These are phyloP conservation scores for Dentipellis fragilis DNA, from an alignment of 768 basidiomycete species.

Conservation along the genomic window DNA sequence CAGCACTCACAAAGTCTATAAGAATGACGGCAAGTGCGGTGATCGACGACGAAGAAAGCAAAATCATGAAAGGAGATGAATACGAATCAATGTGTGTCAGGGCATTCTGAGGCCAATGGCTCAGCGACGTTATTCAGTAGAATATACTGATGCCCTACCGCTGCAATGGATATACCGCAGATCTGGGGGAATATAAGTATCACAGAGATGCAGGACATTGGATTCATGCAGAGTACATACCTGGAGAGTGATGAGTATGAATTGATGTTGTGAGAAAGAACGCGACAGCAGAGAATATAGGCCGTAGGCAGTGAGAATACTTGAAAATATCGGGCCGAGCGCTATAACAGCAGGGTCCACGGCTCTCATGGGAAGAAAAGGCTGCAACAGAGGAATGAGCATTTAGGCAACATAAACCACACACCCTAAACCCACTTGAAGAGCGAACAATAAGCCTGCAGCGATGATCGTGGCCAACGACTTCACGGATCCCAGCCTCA, in stretches of 20 bases:
- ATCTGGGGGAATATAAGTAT: neutral
- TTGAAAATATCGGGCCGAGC: neutral
- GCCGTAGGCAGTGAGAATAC: neutral
- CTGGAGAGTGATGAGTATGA: neutral
- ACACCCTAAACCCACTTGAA: neutral
- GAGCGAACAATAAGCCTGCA: neutral
- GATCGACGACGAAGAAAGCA: neutral
- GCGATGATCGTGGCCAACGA: neutral
- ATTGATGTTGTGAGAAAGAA: neutral
- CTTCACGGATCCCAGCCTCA: neutral
- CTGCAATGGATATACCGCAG: neutral
- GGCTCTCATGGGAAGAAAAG: neutral
- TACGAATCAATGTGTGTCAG: neutral
- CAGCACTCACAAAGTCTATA: neutral
- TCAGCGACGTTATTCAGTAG: neutral
- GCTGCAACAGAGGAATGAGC: neutral
- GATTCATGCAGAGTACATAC: neutral
- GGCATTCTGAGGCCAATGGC: neutral
- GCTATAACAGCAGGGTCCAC: neutral
- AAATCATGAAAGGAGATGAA: neutral
- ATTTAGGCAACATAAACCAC: neutral
- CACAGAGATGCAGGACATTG: neutral
- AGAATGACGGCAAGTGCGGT: neutral
- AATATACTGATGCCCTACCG: neutral
- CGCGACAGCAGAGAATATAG: neutral